Conservation (phyloP, 1,284 basidiomycete genomes). For the Rhodotorula sp. region DNA sequence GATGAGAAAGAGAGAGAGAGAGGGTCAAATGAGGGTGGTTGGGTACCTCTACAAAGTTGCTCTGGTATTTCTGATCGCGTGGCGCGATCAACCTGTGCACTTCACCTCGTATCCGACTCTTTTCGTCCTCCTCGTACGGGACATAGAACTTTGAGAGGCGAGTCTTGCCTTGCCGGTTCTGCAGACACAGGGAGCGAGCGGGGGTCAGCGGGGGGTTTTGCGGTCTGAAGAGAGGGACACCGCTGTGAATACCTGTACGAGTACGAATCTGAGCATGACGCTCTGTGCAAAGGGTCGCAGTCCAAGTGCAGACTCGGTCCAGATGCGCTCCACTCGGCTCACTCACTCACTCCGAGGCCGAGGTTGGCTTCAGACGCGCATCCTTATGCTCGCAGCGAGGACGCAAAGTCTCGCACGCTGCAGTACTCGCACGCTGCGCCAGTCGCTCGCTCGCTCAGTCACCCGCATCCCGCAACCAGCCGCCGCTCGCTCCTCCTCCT, state of each 20-base stretch:
- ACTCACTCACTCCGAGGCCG: background rate
- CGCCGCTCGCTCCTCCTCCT: background rate
- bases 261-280: slow-evolving; percentile 84
- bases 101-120: slow-evolving; percentile 89
- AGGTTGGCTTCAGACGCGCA: background rate
- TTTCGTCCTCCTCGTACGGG: slow-evolving; percentile 86
- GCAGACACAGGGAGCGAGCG: background rate
- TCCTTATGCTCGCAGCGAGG: no score
- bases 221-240: background rate
- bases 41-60: slow-evolving; percentile 95
- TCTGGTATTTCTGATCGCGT: slow-evolving; percentile 98
- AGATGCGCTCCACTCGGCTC: background rate
- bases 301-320: no score
- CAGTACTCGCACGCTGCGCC: background rate
- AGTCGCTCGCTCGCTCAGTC: background rate
- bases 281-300: no score
- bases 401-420: background rate
- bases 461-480: background rate
- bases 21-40: background rate
- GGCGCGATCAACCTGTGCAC: slow-evolving; percentile 94
- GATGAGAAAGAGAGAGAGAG: background rate
- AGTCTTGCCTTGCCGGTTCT: slow-evolving; percentile 98
- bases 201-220: background rate
- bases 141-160: slow-evolving; percentile 79
- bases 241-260: slow-evolving; percentile 66